These are phyloP conservation scores for Dryadomyces quercus-mongolicae DNA, from an alignment of 2,329 filamentous ascomycete genomes.

Conservation along the genomic window DNA sequence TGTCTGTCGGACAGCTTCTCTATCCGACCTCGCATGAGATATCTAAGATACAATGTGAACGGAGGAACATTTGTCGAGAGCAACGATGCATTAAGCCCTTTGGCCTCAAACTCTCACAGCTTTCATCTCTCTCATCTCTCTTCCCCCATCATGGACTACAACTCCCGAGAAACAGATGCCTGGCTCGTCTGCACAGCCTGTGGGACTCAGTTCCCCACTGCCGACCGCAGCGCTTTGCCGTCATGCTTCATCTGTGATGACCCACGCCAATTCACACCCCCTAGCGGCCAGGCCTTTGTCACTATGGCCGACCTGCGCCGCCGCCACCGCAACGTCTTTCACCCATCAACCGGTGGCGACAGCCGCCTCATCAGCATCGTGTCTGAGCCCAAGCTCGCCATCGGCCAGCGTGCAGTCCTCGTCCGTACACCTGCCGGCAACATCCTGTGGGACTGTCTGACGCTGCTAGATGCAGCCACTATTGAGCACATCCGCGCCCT, in stretches of 20 bases:
- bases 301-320: constrained; percentile 35
- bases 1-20: no score
- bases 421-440: constrained; percentile 55
- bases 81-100: no score
- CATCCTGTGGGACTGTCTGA: constrained; percentile 68
- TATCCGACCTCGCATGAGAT: no score
- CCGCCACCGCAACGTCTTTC: constrained; percentile 41
- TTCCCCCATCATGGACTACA: constrained; percentile 1
- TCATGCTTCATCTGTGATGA: constrained; percentile 64
- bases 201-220: constrained; percentile 54
- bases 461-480: constrained; percentile 55
- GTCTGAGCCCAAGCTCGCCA: constrained; percentile 50
- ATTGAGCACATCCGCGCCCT: constrained; percentile 40
- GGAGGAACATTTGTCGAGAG: no score
- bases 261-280: constrained; percentile 57
- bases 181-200: constrained; percentile 53
- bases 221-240: constrained; percentile 32
- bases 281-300: constrained; percentile 52
- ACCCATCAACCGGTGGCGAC: constrained; percentile 28
- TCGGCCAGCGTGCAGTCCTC: constrained; percentile 64
- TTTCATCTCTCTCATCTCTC: background rate
- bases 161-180: constrained; percentile 8
- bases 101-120: no score
- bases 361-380: constrained; percentile 30
- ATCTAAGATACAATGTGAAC: no score